Percentiles rank a stretch among this genome's conserved stretches.
Conservation (phyloP, 306 rosid species). For the Pyrus communis region DNA sequence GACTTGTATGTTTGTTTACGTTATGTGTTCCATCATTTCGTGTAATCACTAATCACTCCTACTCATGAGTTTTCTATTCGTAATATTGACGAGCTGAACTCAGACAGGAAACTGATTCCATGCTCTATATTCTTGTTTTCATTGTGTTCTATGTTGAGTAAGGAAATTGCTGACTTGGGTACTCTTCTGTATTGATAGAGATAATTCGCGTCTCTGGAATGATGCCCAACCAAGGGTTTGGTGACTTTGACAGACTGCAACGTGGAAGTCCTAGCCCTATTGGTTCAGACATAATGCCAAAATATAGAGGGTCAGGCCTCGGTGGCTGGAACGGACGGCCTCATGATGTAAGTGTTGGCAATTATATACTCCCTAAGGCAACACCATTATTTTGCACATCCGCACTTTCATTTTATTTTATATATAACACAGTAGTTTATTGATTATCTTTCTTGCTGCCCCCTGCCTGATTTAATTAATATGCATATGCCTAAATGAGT, state of each 20-base stretch:
- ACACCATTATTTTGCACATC: background rate
- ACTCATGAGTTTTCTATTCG: background rate
- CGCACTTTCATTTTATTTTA: background rate
- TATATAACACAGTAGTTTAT: background rate
- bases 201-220: slow-evolving; percentile 85
- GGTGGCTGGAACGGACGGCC: slow-evolving; percentile 77
- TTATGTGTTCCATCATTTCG: background rate
- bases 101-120: background rate
- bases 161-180: slow-evolving; percentile 7
- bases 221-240: slow-evolving; percentile 91
- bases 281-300: slow-evolving; percentile 76
- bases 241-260: slow-evolving; percentile 83
- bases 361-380: background rate
- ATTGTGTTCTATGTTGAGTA: background rate
- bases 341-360: slow-evolving; percentile 51
- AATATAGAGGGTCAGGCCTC: slow-evolving; percentile 59
- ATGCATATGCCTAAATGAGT: background rate
- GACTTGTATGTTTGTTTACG: background rate
- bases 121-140: background rate
- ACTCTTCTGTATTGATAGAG: slow-evolving; percentile 48
- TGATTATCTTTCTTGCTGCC: background rate
- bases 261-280: slow-evolving; percentile 98
- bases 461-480: background rate
- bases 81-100: background rate
- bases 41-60: background rate